Conservation (phyloP, 345 rosid species). For the Eucalyptus fibrosa region DNA sequence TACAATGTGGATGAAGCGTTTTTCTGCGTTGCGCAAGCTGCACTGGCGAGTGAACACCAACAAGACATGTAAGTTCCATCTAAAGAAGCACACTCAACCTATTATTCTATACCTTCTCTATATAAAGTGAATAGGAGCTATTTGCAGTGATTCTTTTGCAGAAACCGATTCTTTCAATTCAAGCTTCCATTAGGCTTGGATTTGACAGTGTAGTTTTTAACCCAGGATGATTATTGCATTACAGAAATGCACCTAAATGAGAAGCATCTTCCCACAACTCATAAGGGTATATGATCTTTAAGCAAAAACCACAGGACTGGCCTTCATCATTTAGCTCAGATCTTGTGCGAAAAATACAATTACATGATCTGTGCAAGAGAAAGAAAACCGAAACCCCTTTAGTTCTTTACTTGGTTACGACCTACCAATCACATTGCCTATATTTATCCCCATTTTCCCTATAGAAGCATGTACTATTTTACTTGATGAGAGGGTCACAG, state of each 20-base stretch:
- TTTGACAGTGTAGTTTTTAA: neutral
- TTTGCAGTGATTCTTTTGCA: neutral
- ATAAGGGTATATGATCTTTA: neutral
- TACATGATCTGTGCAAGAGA: neutral
- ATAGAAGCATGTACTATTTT: no score
- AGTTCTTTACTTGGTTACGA: neutral
- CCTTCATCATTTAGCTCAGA: neutral
- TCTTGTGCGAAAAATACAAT: neutral
- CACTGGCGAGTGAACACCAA: slow-evolving; percentile 38
- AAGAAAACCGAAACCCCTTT: neutral
- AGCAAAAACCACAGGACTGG: neutral
- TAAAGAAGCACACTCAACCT: neutral
- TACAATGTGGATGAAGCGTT: slow-evolving; percentile 73
- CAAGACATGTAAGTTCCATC: slow-evolving; percentile 29
- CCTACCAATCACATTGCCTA: neutral
- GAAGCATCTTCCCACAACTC: neutral
- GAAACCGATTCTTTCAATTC: neutral
- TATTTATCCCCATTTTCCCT: neutral
- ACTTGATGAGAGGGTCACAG: neutral
- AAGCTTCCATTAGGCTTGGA: neutral
- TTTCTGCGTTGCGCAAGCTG: slow-evolving; percentile 42
- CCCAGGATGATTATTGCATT: neutral
- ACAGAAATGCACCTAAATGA: neutral
- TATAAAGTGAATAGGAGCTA: neutral
- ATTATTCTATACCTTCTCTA: neutral